Conservation (phyloP, 2,329 filamentous ascomycete genomes). For the Diaporthe ampelina region DNA sequence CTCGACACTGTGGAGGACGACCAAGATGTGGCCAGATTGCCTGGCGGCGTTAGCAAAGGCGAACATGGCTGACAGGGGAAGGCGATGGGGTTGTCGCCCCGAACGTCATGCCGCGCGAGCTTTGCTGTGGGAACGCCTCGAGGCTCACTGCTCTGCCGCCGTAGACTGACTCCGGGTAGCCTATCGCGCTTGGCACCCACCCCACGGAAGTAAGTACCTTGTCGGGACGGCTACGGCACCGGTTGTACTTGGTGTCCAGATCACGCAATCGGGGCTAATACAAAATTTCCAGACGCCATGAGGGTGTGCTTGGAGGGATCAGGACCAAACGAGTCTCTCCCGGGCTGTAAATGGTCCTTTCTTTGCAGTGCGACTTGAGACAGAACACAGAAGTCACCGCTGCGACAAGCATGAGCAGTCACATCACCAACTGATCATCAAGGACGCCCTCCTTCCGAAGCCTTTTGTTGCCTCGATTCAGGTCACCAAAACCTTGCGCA, state of each 20-base stretch:
- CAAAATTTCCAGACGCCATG: slow-evolving; percentile 37
- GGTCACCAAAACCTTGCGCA: background rate
- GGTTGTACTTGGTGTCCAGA: slow-evolving; percentile 34
- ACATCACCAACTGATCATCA: background rate
- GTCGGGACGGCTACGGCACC: slow-evolving; percentile 4
- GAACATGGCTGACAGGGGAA: slow-evolving; percentile 21
- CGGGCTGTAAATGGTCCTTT: slow-evolving; percentile 30
- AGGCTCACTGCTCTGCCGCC: slow-evolving; percentile 19
- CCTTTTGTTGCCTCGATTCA: slow-evolving; percentile 18
- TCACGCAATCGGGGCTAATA: slow-evolving; percentile 41
- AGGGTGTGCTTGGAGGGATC: slow-evolving; percentile 12
- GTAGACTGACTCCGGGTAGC: slow-evolving; percentile 21
- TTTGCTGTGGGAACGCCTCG: background rate
- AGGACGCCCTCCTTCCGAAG: slow-evolving; percentile 32
- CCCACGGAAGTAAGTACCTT: no score
- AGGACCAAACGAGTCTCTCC: slow-evolving; percentile 6
- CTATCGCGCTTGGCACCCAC: slow-evolving; percentile 32
- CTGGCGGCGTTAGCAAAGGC: background rate
- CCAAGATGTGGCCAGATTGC: slow-evolving; percentile 20
- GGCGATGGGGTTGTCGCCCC: slow-evolving; percentile 3
- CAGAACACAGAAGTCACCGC: background rate
- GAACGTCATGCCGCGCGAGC: slow-evolving; percentile 23
- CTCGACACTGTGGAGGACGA: slow-evolving; percentile 34
- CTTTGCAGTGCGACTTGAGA: background rate
- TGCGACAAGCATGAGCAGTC: background rate